These are phyloP conservation scores for Yamadazyma insecticola DNA, from an alignment of 805 yeast genomes.

Conservation along the genomic window DNA sequence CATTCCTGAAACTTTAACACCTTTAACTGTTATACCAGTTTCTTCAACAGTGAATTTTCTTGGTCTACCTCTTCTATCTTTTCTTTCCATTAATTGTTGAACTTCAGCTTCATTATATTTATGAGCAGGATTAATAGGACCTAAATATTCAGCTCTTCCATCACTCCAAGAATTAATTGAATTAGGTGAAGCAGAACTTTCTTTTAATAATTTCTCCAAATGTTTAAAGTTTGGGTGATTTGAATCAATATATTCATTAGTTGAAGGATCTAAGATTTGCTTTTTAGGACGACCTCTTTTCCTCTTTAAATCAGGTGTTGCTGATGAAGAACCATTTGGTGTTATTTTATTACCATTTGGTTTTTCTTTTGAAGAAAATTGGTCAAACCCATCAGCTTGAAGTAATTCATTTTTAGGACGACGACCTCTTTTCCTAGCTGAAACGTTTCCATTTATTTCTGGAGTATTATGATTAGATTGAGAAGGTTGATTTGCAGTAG, in stretches of 20 bases:
- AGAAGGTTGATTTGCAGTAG: too few relatives aligned
- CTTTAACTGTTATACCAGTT: constrained; percentile 40
- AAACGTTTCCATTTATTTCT: too few relatives aligned
- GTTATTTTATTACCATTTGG: too few relatives aligned
- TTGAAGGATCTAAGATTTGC: constrained; percentile 37
- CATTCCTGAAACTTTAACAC: constrained; percentile 37
- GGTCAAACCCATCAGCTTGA: too few relatives aligned
- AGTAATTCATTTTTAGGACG: constrained; percentile 1
- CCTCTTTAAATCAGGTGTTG: too few relatives aligned
- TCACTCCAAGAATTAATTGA: constrained; percentile 1
- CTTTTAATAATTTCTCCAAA: constrained; percentile 24
- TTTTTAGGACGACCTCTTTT: constrained; percentile 41
- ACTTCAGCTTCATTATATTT: constrained; percentile 27
- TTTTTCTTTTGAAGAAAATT: too few relatives aligned
- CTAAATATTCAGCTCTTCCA: constrained; percentile 1
- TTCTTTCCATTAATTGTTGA: constrained; percentile 30
- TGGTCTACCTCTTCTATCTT: constrained; percentile 48
- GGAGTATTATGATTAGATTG: too few relatives aligned
- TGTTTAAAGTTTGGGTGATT: constrained; percentile 38
- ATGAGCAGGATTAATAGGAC: constrained; percentile 4
- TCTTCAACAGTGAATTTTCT: constrained; percentile 46
- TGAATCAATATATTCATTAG: constrained; percentile 37
- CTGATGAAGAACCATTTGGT: too few relatives aligned
- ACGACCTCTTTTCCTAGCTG: constrained; percentile 2
- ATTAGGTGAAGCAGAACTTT: constrained; percentile 5